Conservation (phyloP, 495 filamentous ascomycete genomes). For the Collariella sp. region DNA sequence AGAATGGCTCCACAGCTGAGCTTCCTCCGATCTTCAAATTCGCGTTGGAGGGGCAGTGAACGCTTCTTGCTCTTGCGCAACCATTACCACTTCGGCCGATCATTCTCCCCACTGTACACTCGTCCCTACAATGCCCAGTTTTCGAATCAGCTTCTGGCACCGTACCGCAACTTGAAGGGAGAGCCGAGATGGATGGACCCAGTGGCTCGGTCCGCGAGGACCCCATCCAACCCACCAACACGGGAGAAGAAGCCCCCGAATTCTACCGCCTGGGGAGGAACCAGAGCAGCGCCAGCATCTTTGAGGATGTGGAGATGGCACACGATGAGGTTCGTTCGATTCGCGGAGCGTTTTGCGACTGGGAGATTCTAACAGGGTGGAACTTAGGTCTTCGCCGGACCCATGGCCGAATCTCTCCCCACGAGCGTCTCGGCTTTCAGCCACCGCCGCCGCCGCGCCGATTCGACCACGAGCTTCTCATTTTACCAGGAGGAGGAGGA, state of each 20-base stretch:
- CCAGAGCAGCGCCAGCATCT: constrained; percentile 72
- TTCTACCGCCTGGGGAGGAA: constrained; percentile 60
- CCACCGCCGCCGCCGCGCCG: constrained; percentile 66
- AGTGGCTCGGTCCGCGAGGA: constrained; percentile 13
- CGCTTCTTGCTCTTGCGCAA: background rate
- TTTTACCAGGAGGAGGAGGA: constrained; percentile 69
- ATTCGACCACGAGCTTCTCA: constrained; percentile 81
- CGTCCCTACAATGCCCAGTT: constrained; percentile 7
- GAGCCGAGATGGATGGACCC: constrained; percentile 25
- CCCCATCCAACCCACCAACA: constrained; percentile 5
- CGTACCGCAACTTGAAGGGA: constrained; percentile 3
- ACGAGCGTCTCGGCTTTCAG: constrained; percentile 82
- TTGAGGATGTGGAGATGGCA: constrained; percentile 98
- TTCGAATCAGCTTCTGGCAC: background rate
- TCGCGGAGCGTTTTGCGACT: background rate
- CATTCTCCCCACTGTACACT: background rate
- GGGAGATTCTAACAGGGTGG: constrained; percentile 3
- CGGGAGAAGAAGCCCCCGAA: constrained; percentile 30
- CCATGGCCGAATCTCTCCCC: constrained; percentile 88
- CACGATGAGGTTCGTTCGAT: constrained; percentile 66
- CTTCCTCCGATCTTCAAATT: background rate
- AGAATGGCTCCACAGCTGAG: constrained; percentile 7
- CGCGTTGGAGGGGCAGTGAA: background rate
- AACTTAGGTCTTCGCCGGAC: constrained; percentile 89
- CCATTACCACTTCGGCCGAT: background rate